phyloP scores from a whole-genome alignment of 495 filamentous ascomycete species.

The Hypoxylon crocopeplum region DNA sequence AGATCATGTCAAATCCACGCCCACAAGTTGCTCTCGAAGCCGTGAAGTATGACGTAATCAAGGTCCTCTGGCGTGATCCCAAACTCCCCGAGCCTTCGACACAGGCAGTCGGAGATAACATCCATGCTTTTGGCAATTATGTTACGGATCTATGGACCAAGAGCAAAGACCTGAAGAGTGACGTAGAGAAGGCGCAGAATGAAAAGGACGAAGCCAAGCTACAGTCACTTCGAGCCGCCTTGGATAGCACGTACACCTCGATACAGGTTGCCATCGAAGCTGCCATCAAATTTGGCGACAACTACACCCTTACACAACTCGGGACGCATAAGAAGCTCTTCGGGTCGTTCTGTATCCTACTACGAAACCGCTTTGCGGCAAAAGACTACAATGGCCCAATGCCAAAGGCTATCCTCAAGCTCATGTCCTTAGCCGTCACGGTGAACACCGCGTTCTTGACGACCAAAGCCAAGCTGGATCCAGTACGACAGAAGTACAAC shows the following conservation, averaged over 20 bases:
- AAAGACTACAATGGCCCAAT: conserved; percentile 70
- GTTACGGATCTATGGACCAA: conserved; percentile 64
- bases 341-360: conserved; percentile 64
- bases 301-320: conserved; percentile 13
- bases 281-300: conserved; percentile 40
- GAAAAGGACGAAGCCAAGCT: conserved; percentile 45
- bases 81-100: conserved; percentile 61
- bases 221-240: conserved; percentile 30
- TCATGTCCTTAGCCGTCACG: conserved; percentile 65
- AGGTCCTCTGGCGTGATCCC: conserved; percentile 69
- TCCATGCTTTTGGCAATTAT: conserved; percentile 56
- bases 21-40: conserved; percentile 57
- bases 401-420: conserved; percentile 67
- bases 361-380: conserved; percentile 70
- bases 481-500: conserved; percentile 65
- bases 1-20: conserved; percentile 24
- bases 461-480: conserved; percentile 71
- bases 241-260: conserved; percentile 21
- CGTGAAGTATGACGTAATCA: conserved; percentile 66
- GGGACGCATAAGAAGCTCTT: conserved; percentile 49
- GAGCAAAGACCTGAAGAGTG: conserved; percentile 61
- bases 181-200: conserved; percentile 58
- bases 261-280: conserved; percentile 44
- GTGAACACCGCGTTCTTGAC: conserved; percentile 41
- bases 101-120: conserved; percentile 66